Evolutionary conservation across 768 basidiomycete species (phyloP), one percentile per base, ranked within the genome.

Genomic region (Arthromyces matolae): DNA sequence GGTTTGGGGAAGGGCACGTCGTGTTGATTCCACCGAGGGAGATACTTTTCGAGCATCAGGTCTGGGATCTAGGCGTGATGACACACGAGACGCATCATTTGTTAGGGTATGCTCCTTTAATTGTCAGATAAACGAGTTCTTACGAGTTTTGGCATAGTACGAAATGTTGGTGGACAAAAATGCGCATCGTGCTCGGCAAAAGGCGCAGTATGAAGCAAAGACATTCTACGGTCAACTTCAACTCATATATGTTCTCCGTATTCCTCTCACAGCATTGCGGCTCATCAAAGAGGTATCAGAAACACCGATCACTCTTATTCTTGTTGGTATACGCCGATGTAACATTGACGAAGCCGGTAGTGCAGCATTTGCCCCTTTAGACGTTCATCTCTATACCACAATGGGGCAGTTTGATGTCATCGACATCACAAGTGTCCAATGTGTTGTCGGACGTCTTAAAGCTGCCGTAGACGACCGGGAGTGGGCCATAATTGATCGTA

Each of bases 151-250:
- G n/a, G n/a, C n/a, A 8, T 14, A 70, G 70, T 72, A 72, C 50
- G 54, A 67, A 31, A 34, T 64, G 28, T 53, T 59, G 34, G 59
- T 68, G 10, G 69, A 72, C 52, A 47, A 50, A 6, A 49, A 65
- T 50, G 60, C 63, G 1, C 37, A 34, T 2, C 18, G 42, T 12
- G 48, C 29, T 2, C 33, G 50, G 2, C 22, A 10, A 29, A 39
- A n/a, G 1, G 28, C 42, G 3, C 20, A 36, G 4, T 54, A 47
- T 20, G 24, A 35, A 16, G 33, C 38, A 1, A 24, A 57, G 19
- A 50, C 57, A 12, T 69, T 67, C 35, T 72, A 62, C 53, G 67
- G 69, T 3, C 64, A 65, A 38, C 60, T 70, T 1, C 50, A 62
- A 32, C 53, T 60, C 32, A 58, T 70, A 13, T 59, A 59, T 33